These are phyloP conservation scores for Morella rubra DNA, from an alignment of 306 rosid genomes.

Conservation along the genomic window DNA sequence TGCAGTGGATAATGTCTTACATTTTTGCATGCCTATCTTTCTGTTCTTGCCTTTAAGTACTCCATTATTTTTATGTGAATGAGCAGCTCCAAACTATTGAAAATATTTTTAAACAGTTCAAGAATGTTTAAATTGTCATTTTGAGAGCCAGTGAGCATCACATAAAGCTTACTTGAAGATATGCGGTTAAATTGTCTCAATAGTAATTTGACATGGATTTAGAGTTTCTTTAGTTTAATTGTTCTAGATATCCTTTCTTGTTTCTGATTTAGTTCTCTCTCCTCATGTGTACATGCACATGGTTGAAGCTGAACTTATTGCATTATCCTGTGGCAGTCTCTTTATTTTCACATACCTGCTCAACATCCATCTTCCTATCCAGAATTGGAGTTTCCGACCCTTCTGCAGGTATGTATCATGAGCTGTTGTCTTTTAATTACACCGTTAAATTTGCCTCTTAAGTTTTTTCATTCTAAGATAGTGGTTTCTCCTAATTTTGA, in stretches of 20 bases:
- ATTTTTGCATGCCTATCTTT: not conserved
- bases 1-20: not conserved
- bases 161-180: not conserved
- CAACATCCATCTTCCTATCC: slow-evolving; percentile 83
- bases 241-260: not conserved
- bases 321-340: slow-evolving; percentile 55
- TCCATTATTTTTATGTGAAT: not conserved
- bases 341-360: slow-evolving; percentile 84
- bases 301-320: slow-evolving; percentile 24
- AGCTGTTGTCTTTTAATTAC: slow-evolving; percentile 12
- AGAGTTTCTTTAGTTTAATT: not conserved
- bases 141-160: not conserved
- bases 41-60: not conserved
- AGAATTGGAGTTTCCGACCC: slow-evolving; percentile 90
- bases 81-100: not conserved
- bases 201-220: not conserved
- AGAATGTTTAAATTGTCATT: not conserved
- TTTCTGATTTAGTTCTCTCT: not conserved
- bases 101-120: not conserved
- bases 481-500: not conserved
- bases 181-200: not conserved
- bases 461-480: not conserved
- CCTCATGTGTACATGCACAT: not conserved
- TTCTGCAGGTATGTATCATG: slow-evolving; percentile 71
- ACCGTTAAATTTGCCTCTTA: not conserved